Conservation (phyloP, 441 rosid species). For the Euphorbia celastroides region DNA sequence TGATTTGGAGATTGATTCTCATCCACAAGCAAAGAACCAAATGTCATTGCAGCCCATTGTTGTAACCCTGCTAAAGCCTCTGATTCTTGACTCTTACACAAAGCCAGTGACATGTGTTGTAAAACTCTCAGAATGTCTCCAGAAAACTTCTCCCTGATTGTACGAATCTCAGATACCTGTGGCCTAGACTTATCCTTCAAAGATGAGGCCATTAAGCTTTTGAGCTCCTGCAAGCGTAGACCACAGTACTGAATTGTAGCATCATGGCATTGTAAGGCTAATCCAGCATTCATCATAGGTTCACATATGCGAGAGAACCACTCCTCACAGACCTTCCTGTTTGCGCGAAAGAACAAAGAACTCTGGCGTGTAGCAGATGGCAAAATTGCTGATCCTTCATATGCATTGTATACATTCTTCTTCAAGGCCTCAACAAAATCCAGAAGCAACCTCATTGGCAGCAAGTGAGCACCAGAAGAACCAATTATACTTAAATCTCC, state of each 20-base stretch:
- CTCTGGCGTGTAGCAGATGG: conserved; percentile 72
- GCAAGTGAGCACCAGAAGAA: conserved; percentile 88
- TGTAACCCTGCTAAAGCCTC: conserved; percentile 78
- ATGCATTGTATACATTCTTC: conserved; percentile 95
- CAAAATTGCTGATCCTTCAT: conserved; percentile 88
- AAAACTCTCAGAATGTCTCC: conserved; percentile 70
- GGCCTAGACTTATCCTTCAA: conserved; percentile 67
- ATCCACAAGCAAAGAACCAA: conserved; percentile 66
- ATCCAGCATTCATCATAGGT: conserved; percentile 99
- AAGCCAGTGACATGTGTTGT: conserved; percentile 68
- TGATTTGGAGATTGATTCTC: conserved; percentile 48
- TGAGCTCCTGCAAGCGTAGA: conserved; percentile 82
- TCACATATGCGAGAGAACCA: conserved; percentile 99
- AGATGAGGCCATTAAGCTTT: conserved; percentile 42
- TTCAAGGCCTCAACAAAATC: conserved; percentile 95
- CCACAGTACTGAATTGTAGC: conserved; percentile 84
- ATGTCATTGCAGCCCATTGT: conserved; percentile 70
- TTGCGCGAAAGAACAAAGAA: conserved; percentile 86
- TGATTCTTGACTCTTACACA: conserved; percentile 72
- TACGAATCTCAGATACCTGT: conserved; percentile 56
- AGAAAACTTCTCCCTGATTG: conserved; percentile 45
- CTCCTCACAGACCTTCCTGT: conserved; percentile 95
- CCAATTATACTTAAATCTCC: conserved; percentile 73
- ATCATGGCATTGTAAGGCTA: conserved; percentile 86
- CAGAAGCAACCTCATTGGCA: conserved; percentile 94